Conservation (phyloP, 2,329 filamentous ascomycete species). For the Cryphonectria parasitica region DNA sequence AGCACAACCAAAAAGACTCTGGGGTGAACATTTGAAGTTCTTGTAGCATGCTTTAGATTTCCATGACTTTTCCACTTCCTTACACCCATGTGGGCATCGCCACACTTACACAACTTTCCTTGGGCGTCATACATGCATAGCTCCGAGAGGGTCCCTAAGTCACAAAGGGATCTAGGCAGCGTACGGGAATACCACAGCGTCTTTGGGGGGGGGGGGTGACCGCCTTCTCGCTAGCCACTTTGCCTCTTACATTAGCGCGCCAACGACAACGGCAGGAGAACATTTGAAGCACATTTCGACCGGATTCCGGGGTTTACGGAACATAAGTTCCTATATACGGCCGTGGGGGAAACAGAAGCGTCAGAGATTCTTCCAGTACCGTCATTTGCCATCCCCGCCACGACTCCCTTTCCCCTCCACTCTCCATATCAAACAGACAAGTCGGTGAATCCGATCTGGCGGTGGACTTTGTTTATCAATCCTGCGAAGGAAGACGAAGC, state of each 20-base stretch:
- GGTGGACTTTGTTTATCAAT: slow-evolving; percentile 2
- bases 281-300: neutral
- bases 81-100: neutral
- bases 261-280: neutral
- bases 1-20: neutral
- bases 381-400: neutral
- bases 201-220: neutral
- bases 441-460: slow-evolving; percentile 11
- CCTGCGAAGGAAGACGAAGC: neutral
- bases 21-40: neutral
- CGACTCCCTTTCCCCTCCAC: neutral
- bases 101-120: neutral
- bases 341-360: neutral
- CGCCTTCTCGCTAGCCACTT: neutral
- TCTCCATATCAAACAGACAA: neutral
- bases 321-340: neutral
- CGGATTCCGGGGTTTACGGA: neutral
- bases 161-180: neutral
- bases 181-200: neutral
- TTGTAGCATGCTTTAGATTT: too few species aligned
- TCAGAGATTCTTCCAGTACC: slow-evolving; percentile 4
- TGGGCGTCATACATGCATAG: neutral
- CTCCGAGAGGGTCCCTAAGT: neutral
- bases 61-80: neutral
- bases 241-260: neutral